A percentile compares a stretch with the other conserved stretches of the same genome.
These are phyloP conservation scores for Syncephalastrum monosporum DNA, from an alignment of 371 early-diverging fungal species.

Conservation along the genomic window DNA sequence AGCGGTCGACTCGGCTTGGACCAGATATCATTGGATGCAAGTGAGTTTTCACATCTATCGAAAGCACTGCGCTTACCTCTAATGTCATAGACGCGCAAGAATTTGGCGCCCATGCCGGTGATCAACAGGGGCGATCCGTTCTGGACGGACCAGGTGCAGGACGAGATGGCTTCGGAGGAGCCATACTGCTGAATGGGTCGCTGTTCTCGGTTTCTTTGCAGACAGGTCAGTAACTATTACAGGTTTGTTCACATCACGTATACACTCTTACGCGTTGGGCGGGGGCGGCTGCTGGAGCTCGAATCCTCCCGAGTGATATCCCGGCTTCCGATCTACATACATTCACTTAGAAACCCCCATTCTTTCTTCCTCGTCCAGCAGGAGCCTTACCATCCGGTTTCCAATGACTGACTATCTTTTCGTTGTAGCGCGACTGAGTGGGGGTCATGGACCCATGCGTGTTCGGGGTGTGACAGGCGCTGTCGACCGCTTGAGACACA, in stretches of 20 bases:
- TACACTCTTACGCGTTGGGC: no score
- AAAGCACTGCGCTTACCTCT: slow-evolving; percentile 38
- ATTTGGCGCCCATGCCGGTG: slow-evolving; percentile 78
- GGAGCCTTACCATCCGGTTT: no score
- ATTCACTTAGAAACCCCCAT: no score
- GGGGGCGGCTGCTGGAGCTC: no score
- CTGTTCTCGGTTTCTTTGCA: slow-evolving; percentile 25
- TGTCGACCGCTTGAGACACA: slow-evolving; percentile 50
- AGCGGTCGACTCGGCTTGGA: slow-evolving; percentile 23
- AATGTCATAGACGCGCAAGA: slow-evolving; percentile 72
- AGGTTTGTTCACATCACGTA: no score
- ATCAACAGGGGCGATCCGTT: slow-evolving; percentile 53
- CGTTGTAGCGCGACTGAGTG: slow-evolving; percentile 2
- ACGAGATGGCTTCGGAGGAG: slow-evolving; percentile 67
- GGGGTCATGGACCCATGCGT: slow-evolving; percentile 30
- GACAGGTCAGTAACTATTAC: no score
- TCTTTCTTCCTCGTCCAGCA: no score
- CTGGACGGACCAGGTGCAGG: slow-evolving; percentile 72
- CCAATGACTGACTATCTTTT: background rate
- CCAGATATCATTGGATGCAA: background rate
- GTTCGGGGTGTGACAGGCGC: slow-evolving; percentile 27
- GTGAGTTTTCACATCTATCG: background rate
- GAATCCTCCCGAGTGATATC: background rate
- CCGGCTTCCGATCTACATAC: slow-evolving; percentile 2
- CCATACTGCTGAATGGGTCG: slow-evolving; percentile 69